Evolutionary conservation across 2,329 filamentous ascomycete species (phyloP), one percentile per base, ranked within the genome.

Genomic region (Colletotrichum filicis): DNA sequence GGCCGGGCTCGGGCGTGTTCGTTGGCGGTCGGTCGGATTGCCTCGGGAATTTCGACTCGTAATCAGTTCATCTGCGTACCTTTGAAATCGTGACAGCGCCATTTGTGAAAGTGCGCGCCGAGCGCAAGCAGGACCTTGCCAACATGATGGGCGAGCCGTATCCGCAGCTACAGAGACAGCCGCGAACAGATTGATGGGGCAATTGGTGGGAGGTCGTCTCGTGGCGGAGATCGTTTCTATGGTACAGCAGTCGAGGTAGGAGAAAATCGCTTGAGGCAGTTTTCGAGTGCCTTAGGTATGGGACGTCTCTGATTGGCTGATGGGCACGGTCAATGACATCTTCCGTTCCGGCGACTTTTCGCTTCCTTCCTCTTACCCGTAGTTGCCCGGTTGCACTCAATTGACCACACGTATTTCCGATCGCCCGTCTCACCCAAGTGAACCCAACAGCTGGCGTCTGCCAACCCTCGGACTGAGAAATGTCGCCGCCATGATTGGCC

Each of bases 61-160:
- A 82, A 79, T 83, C 83, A 84, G 77, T 76, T 80, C 92, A 89
- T 74, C n/a, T 73, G 57, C 71, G 68, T 92, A 94, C 95, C 92
- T 92, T 94, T 82, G 92, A 88, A 81, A 92, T 87, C 83, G 91
- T 90, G 84, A 91, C 88, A 83, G 92, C 88, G 85, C 90, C 89
- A 88, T 93, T 93, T 88, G 92, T 93, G 89, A 95, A 90, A 82
- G 93, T 90, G 91, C 95, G 95, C 91, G 93, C 90, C 85, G 94
- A 92, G 89, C 95, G 95, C 90, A 97, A 88, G 87, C 92, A 92
- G 87, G 95, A 95, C 90, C 95, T 94, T 88, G 94, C 93, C 91
- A 98, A 92, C 96, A 98, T 98, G 84, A 85, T 93, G 89, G 85
- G 85, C 85, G 82, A 83, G 79, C 81, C 82, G 80, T 82, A 75